Conservation (phyloP, 1,139 yeast species). For the Trichomonascaceae sp. region DNA sequence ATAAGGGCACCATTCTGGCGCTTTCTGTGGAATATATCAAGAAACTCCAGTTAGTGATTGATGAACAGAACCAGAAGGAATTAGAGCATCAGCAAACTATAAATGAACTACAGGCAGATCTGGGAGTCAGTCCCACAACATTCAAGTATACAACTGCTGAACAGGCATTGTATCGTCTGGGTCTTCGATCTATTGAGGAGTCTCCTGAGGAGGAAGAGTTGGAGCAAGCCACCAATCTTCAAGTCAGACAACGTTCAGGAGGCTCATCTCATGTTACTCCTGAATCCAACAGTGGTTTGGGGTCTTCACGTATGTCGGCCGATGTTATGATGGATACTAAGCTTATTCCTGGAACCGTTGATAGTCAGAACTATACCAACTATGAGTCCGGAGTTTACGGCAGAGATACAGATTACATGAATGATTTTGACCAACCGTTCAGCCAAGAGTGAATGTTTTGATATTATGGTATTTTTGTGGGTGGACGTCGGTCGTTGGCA, state of each 20-base stretch:
- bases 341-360: background rate
- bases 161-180: constrained; percentile 65
- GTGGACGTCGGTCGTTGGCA: background rate
- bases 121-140: constrained; percentile 41
- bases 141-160: constrained; percentile 77
- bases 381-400: background rate
- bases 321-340: background rate
- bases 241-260: background rate
- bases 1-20: constrained; percentile 83
- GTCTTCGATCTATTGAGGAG: constrained; percentile 38
- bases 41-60: constrained; percentile 67
- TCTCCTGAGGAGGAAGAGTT: constrained; percentile 7
- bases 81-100: constrained; percentile 63
- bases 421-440: constrained; percentile 8
- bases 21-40: constrained; percentile 82
- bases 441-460: background rate
- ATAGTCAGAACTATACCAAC: background rate
- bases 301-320: background rate
- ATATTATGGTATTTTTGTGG: background rate
- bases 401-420: constrained; percentile 4
- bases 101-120: constrained; percentile 45
- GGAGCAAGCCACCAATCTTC: background rate
- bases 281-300: background rate
- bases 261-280: background rate
- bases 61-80: constrained; percentile 60